These are phyloP conservation scores for Eutrema salsugineum DNA, from an alignment of 441 rosid genomes.

Conservation along the genomic window DNA sequence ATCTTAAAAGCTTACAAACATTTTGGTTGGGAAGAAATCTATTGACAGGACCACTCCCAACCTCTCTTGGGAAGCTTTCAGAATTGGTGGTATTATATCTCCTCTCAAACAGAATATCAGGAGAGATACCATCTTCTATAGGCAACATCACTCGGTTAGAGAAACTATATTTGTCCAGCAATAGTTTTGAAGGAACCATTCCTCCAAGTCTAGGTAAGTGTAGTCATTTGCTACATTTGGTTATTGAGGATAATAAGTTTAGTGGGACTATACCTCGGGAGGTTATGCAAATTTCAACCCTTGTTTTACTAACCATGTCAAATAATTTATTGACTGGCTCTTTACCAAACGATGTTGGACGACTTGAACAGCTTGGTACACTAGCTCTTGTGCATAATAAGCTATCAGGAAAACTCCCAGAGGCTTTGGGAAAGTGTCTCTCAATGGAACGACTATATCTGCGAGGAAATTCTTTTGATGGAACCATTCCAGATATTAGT, in stretches of 20 bases:
- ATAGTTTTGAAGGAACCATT: conserved; percentile 29
- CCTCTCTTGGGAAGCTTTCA: conserved; percentile 21
- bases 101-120: conserved; percentile 10
- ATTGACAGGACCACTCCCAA: too few relatives aligned
- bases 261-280: neutral
- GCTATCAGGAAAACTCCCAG: neutral
- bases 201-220: conserved; percentile 27
- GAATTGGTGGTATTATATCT: neutral
- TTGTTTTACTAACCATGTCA: neutral
- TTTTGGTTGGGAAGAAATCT: too few relatives aligned
- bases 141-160: conserved; percentile 18
- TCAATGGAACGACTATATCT: neutral
- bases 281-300: neutral
- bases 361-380: neutral
- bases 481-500: neutral
- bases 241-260: conserved; percentile 5
- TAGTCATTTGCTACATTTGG: neutral
- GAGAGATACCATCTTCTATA: conserved; percentile 31
- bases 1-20: too few relatives aligned
- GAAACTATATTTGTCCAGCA: neutral
- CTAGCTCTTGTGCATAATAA: neutral
- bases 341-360: neutral
- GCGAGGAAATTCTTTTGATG: neutral
- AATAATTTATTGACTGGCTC: neutral
- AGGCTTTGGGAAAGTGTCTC: neutral